Base-by-base conservation (phyloP, 2,329 filamentous ascomycete genomes). In the Pestalotiopsis sp. region DNA sequence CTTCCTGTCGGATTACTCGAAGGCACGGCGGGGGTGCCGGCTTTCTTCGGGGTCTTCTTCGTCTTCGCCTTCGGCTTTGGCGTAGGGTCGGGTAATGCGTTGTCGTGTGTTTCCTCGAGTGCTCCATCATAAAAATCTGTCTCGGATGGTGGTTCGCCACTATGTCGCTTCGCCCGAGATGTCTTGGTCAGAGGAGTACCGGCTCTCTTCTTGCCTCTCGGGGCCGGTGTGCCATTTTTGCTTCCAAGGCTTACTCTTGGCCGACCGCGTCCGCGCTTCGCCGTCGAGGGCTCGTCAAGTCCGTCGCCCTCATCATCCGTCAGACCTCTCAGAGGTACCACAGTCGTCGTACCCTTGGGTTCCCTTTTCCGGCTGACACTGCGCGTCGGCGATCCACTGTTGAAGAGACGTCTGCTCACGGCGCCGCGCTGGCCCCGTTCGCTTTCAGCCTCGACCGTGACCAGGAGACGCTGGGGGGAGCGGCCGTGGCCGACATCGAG, bases 401-500 rank as follows among this genome's bases (percentile, higher is more conserved):
- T 77, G 74, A 82, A 81, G 68, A 76, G 76, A 63, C 69, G 79
- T 71, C 74, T 78, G 71, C 56, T 76, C 57, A 80, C 79, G 66
- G 78, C 73, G 65, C 79, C 72, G 61, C 70, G 69, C 36, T 14
- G 14, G n/a, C 41, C 49, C 25, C 57, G 38, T 57, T 79, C 73
- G 39, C 67, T 74, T 1, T 85, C 84, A 2, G 86, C 84, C 76
- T 89, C 86, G 66, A 89, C 86, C 11, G 87, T 89, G 66, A 89
- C 86, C 59, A 83, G 80, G 58, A 89, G 80, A 68, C 81, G 83
- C 75, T 88, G 85, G 2, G 87, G 86, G 61, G 85, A 82, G 61
- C 76, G 76, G 49, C 81, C 80, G 72, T 85, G 80, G 61, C 87
- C 86, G 31, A 87, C 85, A 71, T 89, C 85, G 41, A 89, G 83